Evolutionary conservation across 345 rosid species (phyloP).

Genomic region (Balakata baccata): DNA sequence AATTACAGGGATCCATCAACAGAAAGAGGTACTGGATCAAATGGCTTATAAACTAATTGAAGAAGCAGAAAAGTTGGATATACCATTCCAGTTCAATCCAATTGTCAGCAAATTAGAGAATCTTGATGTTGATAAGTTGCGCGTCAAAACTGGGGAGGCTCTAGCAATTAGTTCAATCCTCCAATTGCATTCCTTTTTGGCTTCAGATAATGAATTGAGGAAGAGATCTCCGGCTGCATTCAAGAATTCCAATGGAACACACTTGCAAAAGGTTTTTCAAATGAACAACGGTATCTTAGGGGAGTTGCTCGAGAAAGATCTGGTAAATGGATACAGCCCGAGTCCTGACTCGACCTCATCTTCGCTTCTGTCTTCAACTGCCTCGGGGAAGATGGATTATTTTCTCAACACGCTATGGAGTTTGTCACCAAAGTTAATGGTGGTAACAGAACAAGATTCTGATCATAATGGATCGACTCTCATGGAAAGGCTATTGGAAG

Average conservation of each 20-base stretch:
- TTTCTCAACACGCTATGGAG: conserved; percentile 61
- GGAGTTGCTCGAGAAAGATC: conserved; percentile 61
- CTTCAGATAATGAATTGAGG: conserved; percentile 51
- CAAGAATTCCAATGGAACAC: conserved; percentile 43
- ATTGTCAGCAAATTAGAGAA: conserved; percentile 58
- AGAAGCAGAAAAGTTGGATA: conserved; percentile 85
- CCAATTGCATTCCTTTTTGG: conserved; percentile 74
- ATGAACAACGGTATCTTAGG: conserved; percentile 49
- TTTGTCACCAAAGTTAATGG: conserved; percentile 76
- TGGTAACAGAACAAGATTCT: conserved; percentile 76
- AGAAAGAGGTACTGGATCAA: conserved; percentile 74
- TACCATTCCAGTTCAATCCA: conserved; percentile 90
- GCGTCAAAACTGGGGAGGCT: conserved; percentile 96
- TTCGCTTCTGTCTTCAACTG: conserved; percentile 40
- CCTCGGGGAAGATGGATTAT: conserved; percentile 49
- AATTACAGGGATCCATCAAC: conserved; percentile 81
- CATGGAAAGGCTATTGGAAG: conserved; percentile 81
- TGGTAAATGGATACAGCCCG: conserved; percentile 49
- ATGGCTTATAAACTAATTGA: conserved; percentile 75
- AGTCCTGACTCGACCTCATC: conserved; percentile 75
- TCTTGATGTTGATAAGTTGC: conserved; percentile 65
- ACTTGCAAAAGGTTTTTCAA: conserved; percentile 47
- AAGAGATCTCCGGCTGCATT: conserved; percentile 37
- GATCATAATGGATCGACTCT: conserved; percentile 65
- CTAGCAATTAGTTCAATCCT: conserved; percentile 83